Conservation (phyloP, 495 filamentous ascomycete species). For the Lichenothelia convexa region DNA sequence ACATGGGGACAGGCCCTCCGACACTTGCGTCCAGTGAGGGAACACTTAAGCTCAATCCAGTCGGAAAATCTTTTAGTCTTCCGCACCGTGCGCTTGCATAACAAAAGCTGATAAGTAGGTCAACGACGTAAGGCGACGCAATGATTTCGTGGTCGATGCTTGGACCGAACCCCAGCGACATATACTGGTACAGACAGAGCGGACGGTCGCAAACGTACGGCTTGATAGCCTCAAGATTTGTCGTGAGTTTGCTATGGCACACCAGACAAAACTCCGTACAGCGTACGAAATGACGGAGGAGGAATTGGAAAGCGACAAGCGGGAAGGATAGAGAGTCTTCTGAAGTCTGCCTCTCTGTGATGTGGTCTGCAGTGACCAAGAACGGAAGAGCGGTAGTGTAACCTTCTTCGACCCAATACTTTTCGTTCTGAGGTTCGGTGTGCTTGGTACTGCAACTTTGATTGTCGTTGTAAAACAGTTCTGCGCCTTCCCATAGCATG, state of each 20-base stretch:
- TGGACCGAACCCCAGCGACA: conserved; percentile 71
- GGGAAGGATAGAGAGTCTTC: conserved; percentile 38
- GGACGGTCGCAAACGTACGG: conserved; percentile 73
- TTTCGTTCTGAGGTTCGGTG: conserved; percentile 17
- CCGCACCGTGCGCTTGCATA: conserved; percentile 37
- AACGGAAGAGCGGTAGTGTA: conserved; percentile 1
- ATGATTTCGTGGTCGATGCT: conserved; percentile 72
- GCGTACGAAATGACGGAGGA: conserved; percentile 57
- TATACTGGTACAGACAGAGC: conserved; percentile 81
- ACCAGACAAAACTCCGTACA: conserved; percentile 81
- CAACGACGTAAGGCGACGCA: conserved; percentile 66
- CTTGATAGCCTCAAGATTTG: conserved; percentile 66
- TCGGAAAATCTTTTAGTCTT: conserved; percentile 43
- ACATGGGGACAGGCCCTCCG: too few species aligned
- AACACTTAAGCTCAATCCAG: conserved; percentile 49
- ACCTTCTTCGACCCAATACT: conserved; percentile 18
- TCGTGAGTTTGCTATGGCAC: conserved; percentile 57
- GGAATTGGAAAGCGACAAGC: conserved; percentile 62
- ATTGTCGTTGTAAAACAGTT: conserved; percentile 32
- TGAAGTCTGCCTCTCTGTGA: too few species aligned
- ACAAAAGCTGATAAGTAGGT: conserved; percentile 69
- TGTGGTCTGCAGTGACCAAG: conserved; percentile 14
- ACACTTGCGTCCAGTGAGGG: too few species aligned
- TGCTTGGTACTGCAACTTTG: conserved; percentile 21
- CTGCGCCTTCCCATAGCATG: conserved; percentile 55